Evolutionary conservation across 805 yeast genomes (phyloP).

Genomic region (Candida nemodendra): DNA sequence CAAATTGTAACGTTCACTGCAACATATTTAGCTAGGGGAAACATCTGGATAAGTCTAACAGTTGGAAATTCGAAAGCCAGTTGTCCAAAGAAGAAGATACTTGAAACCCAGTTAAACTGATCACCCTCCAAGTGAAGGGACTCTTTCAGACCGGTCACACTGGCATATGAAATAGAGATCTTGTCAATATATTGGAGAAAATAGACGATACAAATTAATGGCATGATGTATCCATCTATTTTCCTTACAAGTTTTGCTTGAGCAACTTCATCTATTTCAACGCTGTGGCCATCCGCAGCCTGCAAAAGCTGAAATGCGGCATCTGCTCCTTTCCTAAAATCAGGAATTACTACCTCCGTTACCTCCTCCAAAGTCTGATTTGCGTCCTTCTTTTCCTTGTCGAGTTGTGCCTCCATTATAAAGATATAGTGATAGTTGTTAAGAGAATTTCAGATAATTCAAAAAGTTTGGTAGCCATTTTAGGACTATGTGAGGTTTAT

Average conservation of each 20-base stretch:
- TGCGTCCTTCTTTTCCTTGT: too few species aligned
- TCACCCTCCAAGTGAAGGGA: constrained; percentile 23
- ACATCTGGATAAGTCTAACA: constrained; percentile 43
- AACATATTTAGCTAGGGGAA: constrained; percentile 43
- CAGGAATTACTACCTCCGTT: too few species aligned
- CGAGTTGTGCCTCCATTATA: too few species aligned
- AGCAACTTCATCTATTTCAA: background rate
- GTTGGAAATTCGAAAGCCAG: constrained; percentile 47
- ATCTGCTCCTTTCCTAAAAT: background rate
- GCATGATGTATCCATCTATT: constrained; percentile 48
- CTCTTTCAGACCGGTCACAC: constrained; percentile 36
- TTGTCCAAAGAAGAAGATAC: constrained; percentile 41
- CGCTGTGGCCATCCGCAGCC: background rate
- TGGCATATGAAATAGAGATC: constrained; percentile 37
- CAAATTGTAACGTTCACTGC: constrained; percentile 31
- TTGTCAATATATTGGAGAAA: constrained; percentile 34
- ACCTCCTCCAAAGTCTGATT: too few species aligned
- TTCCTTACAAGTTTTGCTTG: constrained; percentile 31
- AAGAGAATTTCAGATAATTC: too few species aligned
- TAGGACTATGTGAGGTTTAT: too few species aligned
- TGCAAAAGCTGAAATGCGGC: background rate
- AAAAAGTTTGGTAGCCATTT: too few species aligned
- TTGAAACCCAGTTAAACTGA: constrained; percentile 41
- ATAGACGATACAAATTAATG: constrained; percentile 47
- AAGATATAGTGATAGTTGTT: too few species aligned